A percentile compares a stretch with the other conserved stretches of the same genome.
Evolutionary conservation across 495 filamentous ascomycete genomes (phyloP).

Genomic region (Penicillium soppii): DNA sequence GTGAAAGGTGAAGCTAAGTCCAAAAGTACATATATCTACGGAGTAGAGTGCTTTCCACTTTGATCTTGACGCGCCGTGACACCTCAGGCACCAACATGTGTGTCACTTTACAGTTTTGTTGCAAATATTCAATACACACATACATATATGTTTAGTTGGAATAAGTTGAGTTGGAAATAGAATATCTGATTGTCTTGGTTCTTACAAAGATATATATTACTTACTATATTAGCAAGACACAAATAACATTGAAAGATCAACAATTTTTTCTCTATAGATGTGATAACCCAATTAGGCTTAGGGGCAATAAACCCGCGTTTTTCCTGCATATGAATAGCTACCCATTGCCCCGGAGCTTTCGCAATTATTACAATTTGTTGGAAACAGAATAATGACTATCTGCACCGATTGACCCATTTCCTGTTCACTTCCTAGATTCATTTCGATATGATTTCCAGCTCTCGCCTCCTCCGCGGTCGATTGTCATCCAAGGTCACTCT

Average conservation of each 20-base stretch:
- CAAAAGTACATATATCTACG: not conserved
- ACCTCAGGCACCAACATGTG: not conserved
- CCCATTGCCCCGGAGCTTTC: no score
- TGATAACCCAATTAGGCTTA: slow-evolving; percentile 6
- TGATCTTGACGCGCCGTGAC: not conserved
- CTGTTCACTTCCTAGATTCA: not conserved
- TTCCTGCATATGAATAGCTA: slow-evolving; percentile 5
- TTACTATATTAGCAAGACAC: no score
- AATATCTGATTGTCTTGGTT: no score
- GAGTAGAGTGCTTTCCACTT: not conserved
- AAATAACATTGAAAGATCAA: no score
- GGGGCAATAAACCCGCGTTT: not conserved
- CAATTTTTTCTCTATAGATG: no score
- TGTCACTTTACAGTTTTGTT: no score
- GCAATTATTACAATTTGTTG: no score
- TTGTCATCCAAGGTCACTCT: not conserved
- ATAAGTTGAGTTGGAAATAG: no score
- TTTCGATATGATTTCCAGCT: not conserved
- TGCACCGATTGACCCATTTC: not conserved
- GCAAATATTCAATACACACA: no score
- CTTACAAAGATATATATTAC: no score
- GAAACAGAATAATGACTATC: not conserved
- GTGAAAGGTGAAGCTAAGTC: no score
- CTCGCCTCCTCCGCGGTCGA: not conserved
- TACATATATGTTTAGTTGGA: no score